Conservation (phyloP, 176 grass and related monocot species). For the Ensete ventricosum region DNA sequence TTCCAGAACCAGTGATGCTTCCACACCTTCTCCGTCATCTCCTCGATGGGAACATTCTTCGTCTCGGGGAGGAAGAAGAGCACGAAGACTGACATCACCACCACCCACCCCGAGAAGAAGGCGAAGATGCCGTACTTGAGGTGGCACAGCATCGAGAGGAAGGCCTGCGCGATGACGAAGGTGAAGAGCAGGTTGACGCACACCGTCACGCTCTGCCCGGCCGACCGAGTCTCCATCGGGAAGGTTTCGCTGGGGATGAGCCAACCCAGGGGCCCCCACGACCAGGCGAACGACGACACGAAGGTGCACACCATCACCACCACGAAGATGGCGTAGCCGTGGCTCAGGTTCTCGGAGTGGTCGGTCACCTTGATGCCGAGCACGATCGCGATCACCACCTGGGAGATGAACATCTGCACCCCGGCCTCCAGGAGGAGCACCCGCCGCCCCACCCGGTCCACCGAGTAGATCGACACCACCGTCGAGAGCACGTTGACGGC, state of each 20-base stretch:
- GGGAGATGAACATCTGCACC: constrained; percentile 45
- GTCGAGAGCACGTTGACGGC: constrained; percentile 46
- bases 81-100: constrained; percentile 30
- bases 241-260: constrained; percentile 64
- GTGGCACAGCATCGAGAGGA: constrained; percentile 66
- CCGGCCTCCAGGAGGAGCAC: constrained; percentile 50
- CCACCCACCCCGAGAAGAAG: constrained; percentile 52
- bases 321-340: constrained; percentile 13
- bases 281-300: constrained; percentile 62
- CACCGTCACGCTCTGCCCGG: constrained; percentile 37
- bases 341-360: not conserved
- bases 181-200: constrained; percentile 76
- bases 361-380: not conserved
- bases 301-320: constrained; percentile 48
- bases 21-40: constrained; percentile 49
- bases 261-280: constrained; percentile 58
- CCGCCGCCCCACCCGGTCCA: constrained; percentile 37
- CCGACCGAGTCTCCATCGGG: constrained; percentile 42
- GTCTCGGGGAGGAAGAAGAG: constrained; percentile 48
- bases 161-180: constrained; percentile 65
- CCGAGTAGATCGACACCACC: constrained; percentile 34
- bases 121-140: constrained; percentile 39
- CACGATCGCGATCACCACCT: constrained; percentile 23
- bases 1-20: constrained; percentile 61
- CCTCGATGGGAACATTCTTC: constrained; percentile 48